Evolutionary conservation across 768 basidiomycete genomes (phyloP).

Genomic region (Lentinula lateritia): DNA sequence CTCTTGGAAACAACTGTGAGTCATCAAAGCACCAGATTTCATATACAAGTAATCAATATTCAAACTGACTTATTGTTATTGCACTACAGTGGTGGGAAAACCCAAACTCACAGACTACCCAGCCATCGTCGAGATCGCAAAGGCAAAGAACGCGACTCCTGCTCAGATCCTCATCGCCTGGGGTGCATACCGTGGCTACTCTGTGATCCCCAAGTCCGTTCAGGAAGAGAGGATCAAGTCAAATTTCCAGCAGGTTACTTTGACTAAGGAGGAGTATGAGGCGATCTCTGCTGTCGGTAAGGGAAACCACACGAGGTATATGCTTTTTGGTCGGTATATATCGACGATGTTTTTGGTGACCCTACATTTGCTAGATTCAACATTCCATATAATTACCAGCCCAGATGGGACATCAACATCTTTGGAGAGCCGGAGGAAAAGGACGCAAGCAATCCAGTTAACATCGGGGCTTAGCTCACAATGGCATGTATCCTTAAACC

Average conservation of each 20-base stretch:
- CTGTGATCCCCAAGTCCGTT: constrained; percentile 83
- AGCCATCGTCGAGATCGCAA: constrained; percentile 56
- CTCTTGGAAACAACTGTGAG: constrained; percentile 77
- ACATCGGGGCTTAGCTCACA: constrained; percentile 15
- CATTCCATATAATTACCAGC: constrained; percentile 53
- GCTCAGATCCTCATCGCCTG: constrained; percentile 85
- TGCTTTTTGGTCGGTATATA: not conserved
- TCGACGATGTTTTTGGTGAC: not conserved
- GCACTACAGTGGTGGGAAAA: constrained; percentile 45
- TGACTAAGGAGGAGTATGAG: constrained; percentile 64
- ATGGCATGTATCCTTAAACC: too few species aligned
- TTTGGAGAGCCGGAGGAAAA: constrained; percentile 63
- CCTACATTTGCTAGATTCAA: constrained; percentile 44
- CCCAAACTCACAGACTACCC: constrained; percentile 67
- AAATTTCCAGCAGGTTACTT: constrained; percentile 72
- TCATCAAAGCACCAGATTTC: not conserved
- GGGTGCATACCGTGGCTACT: constrained; percentile 69
- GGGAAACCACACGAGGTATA: constrained; percentile 37
- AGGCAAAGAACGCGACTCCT: constrained; percentile 55
- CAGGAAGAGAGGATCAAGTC: constrained; percentile 63
- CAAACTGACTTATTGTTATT: not conserved
- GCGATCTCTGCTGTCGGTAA: constrained; percentile 46
- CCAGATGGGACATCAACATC: constrained; percentile 67
- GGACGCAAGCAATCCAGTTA: constrained; percentile 27
- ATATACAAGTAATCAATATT: too few species aligned